Conservation (phyloP, 1,139 yeast genomes). For the Groenewaldozyma sp. region DNA sequence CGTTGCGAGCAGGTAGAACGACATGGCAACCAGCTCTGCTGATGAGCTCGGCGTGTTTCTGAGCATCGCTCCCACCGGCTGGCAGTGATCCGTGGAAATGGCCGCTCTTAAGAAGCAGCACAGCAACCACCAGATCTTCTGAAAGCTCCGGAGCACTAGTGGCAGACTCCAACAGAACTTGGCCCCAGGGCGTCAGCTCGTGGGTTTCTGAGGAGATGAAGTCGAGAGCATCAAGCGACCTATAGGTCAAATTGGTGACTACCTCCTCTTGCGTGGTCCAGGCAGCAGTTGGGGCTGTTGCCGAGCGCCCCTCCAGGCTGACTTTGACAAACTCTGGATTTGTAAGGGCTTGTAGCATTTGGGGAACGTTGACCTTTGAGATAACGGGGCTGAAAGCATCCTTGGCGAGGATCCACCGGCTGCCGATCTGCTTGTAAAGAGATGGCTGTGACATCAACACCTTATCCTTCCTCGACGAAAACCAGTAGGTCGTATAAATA, state of each 20-base stretch:
- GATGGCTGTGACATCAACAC: conserved; percentile 18
- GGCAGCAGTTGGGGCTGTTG: conserved; percentile 3
- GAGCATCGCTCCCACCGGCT: too few species aligned
- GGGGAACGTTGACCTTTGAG: conserved; percentile 1
- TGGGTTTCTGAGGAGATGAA: conserved; percentile 38
- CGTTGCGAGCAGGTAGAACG: background rate
- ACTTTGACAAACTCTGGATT: conserved; percentile 6
- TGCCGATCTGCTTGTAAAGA: conserved; percentile 14
- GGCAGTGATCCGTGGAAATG: conserved; percentile 11
- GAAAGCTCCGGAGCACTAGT: conserved; percentile 23
- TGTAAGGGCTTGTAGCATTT: conserved; percentile 3
- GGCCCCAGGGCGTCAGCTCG: conserved; percentile 50
- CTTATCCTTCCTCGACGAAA: conserved; percentile 27
- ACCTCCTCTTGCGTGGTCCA: conserved; percentile 40
- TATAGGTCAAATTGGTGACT: conserved; percentile 48
- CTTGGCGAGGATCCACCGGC: conserved; percentile 16
- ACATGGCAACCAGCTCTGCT: too few species aligned
- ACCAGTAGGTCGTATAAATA: conserved; percentile 41
- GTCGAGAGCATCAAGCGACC: conserved; percentile 50
- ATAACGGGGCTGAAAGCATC: background rate
- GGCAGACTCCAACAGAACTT: conserved; percentile 34
- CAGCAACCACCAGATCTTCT: conserved; percentile 22
- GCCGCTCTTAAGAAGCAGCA: conserved; percentile 24
- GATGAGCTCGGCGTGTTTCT: too few species aligned
- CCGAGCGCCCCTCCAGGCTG: too few species aligned